Percentiles rank a stretch among this genome's conserved stretches.
Evolutionary conservation across 768 basidiomycete genomes (phyloP).

Genomic region (Rhodotorula graminis): DNA sequence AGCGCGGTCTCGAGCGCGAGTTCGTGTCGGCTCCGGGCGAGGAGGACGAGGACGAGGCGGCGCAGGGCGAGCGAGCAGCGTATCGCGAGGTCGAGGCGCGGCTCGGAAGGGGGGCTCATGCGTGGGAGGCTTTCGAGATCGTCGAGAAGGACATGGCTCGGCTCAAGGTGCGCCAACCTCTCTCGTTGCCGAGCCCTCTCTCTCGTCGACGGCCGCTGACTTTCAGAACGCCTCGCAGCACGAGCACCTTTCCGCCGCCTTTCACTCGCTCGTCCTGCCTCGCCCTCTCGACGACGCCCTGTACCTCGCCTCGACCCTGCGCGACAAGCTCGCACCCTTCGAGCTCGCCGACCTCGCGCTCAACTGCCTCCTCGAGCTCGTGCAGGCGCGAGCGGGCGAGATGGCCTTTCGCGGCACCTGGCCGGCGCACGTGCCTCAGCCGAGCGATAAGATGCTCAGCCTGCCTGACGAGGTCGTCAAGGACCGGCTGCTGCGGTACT

Average conservation of each 20-base stretch:
- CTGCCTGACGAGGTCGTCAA: constrained; percentile 7
- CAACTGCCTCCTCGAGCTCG: constrained; percentile 7
- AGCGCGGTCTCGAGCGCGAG: not conserved
- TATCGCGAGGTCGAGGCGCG: not conserved
- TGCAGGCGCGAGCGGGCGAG: not conserved
- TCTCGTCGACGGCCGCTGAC: not conserved
- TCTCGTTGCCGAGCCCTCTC: not conserved
- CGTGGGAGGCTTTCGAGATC: not conserved
- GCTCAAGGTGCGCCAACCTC: not conserved
- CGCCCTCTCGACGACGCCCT: not conserved
- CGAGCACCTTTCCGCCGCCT: constrained; percentile 1
- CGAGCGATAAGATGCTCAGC: not conserved
- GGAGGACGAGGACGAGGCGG: not conserved
- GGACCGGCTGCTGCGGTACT: constrained; percentile 2
- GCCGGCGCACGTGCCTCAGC: not conserved
- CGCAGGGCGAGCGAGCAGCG: not conserved
- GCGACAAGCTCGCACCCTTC: not conserved
- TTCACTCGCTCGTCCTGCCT: not conserved
- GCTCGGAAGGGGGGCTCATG: not conserved
- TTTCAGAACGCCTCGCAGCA: not conserved
- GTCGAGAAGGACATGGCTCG: not conserved
- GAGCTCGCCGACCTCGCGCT: constrained; percentile 9
- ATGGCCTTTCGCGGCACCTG: not conserved
- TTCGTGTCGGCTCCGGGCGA: not conserved
- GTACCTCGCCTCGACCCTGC: not conserved